Evolutionary conservation across 2,329 filamentous ascomycete species (phyloP).

Genomic region (Aspergillus pseudonomiae): DNA sequence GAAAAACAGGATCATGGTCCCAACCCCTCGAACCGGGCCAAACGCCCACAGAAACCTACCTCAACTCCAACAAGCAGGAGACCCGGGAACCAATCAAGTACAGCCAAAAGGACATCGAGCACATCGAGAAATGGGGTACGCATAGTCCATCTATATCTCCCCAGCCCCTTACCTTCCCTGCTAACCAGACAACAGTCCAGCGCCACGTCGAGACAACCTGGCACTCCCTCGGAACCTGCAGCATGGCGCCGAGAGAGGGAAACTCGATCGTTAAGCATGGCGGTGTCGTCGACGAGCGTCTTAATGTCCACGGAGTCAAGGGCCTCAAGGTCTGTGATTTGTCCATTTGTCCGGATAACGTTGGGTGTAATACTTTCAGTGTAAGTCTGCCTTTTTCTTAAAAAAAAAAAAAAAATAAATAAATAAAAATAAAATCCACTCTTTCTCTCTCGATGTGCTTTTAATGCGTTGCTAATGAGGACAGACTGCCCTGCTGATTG

Average conservation of each 20-base stretch:
- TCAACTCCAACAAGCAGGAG: constrained; percentile 67
- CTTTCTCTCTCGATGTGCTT: neutral
- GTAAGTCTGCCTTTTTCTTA: constrained; percentile 24
- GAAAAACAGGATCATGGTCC: constrained; percentile 59
- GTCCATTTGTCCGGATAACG: constrained; percentile 77
- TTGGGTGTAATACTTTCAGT: constrained; percentile 67
- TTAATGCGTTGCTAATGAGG: constrained; percentile 4
- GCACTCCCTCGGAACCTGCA: constrained; percentile 71
- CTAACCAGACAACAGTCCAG: constrained; percentile 50
- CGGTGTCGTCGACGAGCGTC: constrained; percentile 73
- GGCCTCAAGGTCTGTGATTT: constrained; percentile 77
- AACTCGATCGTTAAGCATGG: constrained; percentile 77
- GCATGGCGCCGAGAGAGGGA: constrained; percentile 74
- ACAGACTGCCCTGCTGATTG: constrained; percentile 72
- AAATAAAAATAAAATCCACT: too few relatives aligned
- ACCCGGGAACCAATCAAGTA: constrained; percentile 69
- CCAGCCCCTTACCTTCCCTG: neutral
- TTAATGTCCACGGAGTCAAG: constrained; percentile 77
- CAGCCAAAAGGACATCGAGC: constrained; percentile 54
- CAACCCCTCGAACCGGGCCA: constrained; percentile 60
- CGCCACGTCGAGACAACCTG: constrained; percentile 76
- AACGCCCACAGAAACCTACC: constrained; percentile 50
- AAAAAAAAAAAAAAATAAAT: too few relatives aligned
- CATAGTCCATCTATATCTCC: neutral
- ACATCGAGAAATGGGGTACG: constrained; percentile 65